Base-by-base conservation (phyloP, 352 stramenopile species). In the Phytophthora niederhauseri region DNA sequence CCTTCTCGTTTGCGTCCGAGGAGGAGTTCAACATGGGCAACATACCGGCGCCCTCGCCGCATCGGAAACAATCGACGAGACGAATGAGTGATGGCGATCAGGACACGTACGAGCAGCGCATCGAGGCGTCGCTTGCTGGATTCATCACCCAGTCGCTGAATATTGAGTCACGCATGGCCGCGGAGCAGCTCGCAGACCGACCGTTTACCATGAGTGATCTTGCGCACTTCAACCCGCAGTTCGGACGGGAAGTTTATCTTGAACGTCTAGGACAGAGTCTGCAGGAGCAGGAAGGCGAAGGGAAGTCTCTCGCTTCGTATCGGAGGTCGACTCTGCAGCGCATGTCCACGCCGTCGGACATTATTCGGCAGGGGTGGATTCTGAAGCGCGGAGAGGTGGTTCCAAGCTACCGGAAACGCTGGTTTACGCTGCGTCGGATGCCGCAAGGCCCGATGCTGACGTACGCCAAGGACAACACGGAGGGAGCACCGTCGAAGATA, bases 361-460 rank as follows among this genome's bases (percentile, higher is more conserved):
- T 80, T 54, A 78, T 80, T 49, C 68, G 75, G 28, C 84, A 96
- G 61, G 88, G 88, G 28, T 94, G 88, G 88, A 75, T 96, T 49
- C 73, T 87, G 45, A 96, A 96, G 70, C 82, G 82, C 11, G 88
- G 81, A 11, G 84, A 90, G 36, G 82, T 94, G 24, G 82, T 96
- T 49, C 86, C 72, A 1, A 94, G 77, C 54, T 96, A 87, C 80
- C 80, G 90, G 50, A 90, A 90, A 57, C 85, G 88, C 4, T 96
- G 86, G 86, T 91, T 96, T 66, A 93, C 75, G 49, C 72, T 96
- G 17, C 84, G 83, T 26, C 75, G 76, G 24, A 95, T 91, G 87
- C 73, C 84, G 1, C 81, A 94, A 61, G 88, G 88, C 26, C 86
- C 85, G 7, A 83, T 92, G 72, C 65, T 96, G 31, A 94, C 85